phyloP scores from a whole-genome alignment of 345 rosid genomes.

The Corchorus olitorius region DNA sequence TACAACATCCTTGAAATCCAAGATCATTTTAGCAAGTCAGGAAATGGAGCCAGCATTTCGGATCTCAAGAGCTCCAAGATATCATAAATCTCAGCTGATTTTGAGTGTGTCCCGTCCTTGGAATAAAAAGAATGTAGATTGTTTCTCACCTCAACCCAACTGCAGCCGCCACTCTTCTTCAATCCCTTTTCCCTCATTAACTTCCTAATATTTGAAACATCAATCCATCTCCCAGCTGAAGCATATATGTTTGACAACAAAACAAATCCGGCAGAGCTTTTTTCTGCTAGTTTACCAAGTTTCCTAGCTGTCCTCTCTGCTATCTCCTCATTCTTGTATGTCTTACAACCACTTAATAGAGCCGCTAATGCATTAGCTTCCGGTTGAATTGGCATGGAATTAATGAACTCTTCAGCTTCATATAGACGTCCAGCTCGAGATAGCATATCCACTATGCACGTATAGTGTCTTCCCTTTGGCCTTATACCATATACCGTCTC shows the following conservation, averaged over 20 bases:
- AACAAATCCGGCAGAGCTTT: slow-evolving; percentile 41
- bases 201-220: slow-evolving; percentile 47
- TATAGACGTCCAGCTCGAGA: slow-evolving; percentile 56
- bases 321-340: slow-evolving; percentile 44
- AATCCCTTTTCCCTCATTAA: slow-evolving; percentile 54
- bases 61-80: slow-evolving; percentile 43
- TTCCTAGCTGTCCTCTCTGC: slow-evolving; percentile 48
- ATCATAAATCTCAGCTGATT: slow-evolving; percentile 36
- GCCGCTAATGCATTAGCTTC: slow-evolving; percentile 53
- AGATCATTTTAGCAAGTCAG: not conserved
- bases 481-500: slow-evolving; percentile 41
- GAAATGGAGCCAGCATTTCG: slow-evolving; percentile 35
- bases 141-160: slow-evolving; percentile 60
- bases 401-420: slow-evolving; percentile 57
- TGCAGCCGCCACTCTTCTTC: slow-evolving; percentile 53
- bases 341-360: slow-evolving; percentile 55
- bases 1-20: not conserved
- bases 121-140: slow-evolving; percentile 46
- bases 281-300: slow-evolving; percentile 40
- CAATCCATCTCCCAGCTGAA: slow-evolving; percentile 58
- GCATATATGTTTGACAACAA: slow-evolving; percentile 64
- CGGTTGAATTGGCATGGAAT: slow-evolving; percentile 51
- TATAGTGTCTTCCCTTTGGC: slow-evolving; percentile 49
- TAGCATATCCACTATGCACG: slow-evolving; percentile 61
- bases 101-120: slow-evolving; percentile 38